Percentiles rank a stretch among this genome's conserved stretches.
Evolutionary conservation across 306 rosid species (phyloP).

Genomic region (Acacia melanoxylon): DNA sequence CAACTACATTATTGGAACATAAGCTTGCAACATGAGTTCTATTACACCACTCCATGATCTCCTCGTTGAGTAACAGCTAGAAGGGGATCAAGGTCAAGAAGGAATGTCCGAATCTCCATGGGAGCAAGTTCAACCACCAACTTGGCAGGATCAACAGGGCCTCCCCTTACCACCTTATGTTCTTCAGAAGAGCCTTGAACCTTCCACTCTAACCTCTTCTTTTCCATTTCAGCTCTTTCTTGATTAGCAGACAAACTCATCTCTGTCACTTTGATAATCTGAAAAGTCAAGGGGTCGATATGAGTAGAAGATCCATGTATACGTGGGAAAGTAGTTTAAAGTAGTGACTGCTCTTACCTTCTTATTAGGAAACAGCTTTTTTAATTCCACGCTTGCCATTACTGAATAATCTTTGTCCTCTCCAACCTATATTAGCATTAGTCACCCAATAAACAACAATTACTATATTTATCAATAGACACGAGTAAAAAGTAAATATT

Average conservation of each 20-base stretch:
- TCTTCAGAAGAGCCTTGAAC: constrained; percentile 62
- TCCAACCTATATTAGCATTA: constrained; percentile 50
- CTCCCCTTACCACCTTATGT: constrained; percentile 65
- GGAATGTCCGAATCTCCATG: constrained; percentile 84
- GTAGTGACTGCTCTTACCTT: constrained; percentile 51
- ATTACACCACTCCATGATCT: constrained; percentile 30
- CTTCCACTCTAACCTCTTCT: constrained; percentile 63
- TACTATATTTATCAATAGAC: neutral
- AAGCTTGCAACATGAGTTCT: neutral
- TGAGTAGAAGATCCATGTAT: neutral
- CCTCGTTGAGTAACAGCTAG: constrained; percentile 30
- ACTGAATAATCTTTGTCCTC: constrained; percentile 82
- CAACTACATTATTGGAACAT: neutral
- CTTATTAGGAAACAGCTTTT: constrained; percentile 66
- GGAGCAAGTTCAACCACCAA: constrained; percentile 80
- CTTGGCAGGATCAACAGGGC: constrained; percentile 60
- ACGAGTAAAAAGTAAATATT: neutral
- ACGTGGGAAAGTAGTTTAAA: neutral
- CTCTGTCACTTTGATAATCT: constrained; percentile 72
- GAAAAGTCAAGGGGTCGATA: constrained; percentile 27
- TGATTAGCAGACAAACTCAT: constrained; percentile 82
- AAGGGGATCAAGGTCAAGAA: constrained; percentile 35
- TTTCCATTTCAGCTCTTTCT: constrained; percentile 83
- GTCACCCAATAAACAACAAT: constrained; percentile 31
- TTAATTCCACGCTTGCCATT: constrained; percentile 66